Evolutionary conservation across 1,284 basidiomycete genomes (phyloP).

Genomic region (Pseudozyma thailandica): DNA sequence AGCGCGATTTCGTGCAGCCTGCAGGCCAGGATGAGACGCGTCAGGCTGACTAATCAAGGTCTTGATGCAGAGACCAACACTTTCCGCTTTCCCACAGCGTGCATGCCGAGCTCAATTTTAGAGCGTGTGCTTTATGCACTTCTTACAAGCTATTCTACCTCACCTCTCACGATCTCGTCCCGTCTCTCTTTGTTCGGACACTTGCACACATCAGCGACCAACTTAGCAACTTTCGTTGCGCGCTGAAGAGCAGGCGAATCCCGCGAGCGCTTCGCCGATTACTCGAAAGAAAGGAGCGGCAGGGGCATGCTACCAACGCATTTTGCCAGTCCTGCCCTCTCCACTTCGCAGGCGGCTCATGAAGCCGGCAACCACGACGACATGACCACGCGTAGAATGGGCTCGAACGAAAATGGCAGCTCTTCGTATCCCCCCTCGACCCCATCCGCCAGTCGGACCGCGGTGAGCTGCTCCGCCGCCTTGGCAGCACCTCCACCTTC

Average conservation of each 20-base stretch:
- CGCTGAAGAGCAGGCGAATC: too few species aligned
- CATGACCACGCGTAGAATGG: slow-evolving; percentile 14
- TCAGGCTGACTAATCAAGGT: slow-evolving; percentile 35
- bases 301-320: slow-evolving; percentile 48
- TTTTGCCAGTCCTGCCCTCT: slow-evolving; percentile 28
- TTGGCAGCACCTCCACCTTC: slow-evolving; percentile 7
- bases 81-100: not conserved
- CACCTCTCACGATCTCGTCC: not conserved
- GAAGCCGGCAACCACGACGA: slow-evolving; percentile 5
- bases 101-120: not conserved
- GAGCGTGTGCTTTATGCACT: too few species aligned
- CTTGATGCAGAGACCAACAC: slow-evolving; percentile 29
- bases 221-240: too few species aligned
- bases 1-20: slow-evolving; percentile 8
- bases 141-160: not conserved
- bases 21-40: slow-evolving; percentile 3
- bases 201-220: too few species aligned
- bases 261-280: too few species aligned
- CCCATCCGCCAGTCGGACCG: not conserved
- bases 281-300: too few species aligned
- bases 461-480: not conserved
- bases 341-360: slow-evolving; percentile 18
- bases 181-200: not conserved
- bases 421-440: slow-evolving; percentile 20
- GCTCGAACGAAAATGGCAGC: slow-evolving; percentile 2